These are phyloP conservation scores for Basipetospora chlamydospora DNA, from an alignment of 2,329 filamentous ascomycete species.

Conservation along the genomic window DNA sequence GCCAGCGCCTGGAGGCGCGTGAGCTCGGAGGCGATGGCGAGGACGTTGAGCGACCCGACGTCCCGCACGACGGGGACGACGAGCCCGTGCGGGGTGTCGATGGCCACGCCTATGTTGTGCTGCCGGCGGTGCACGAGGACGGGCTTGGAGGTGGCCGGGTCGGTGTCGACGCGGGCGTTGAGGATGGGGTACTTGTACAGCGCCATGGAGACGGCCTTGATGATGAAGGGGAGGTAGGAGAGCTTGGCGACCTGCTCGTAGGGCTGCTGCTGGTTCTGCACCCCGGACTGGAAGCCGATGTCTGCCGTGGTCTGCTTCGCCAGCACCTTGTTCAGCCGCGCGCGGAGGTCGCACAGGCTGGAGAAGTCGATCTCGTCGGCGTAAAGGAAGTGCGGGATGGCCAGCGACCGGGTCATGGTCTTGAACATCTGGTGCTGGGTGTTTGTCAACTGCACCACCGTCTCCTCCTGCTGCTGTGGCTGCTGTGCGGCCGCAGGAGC, in stretches of 20 bases:
- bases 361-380: constrained; percentile 80
- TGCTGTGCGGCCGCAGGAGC: constrained; percentile 1
- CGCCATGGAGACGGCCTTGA: constrained; percentile 85
- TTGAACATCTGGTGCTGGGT: constrained; percentile 95
- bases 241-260: constrained; percentile 43
- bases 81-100: constrained; percentile 81
- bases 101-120: constrained; percentile 92
- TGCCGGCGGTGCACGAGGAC: constrained; percentile 62
- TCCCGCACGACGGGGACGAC: constrained; percentile 85
- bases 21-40: constrained; percentile 66
- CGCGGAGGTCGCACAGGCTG: constrained; percentile 55
- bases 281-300: constrained; percentile 12
- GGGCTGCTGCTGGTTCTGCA: constrained; percentile 28
- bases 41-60: constrained; percentile 61
- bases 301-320: too few relatives aligned
- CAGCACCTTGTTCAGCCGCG: constrained; percentile 56
- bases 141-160: constrained; percentile 45
- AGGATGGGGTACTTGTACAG: constrained; percentile 71
- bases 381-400: constrained; percentile 91
- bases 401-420: constrained; percentile 82
- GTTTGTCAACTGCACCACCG: constrained; percentile 52
- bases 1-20: constrained; percentile 59
- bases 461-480: constrained; percentile 43
- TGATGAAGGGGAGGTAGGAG: constrained; percentile 84
- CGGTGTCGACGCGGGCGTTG: constrained; percentile 66